These are phyloP conservation scores for Chlamydomonas sphaeroides DNA, from an alignment of 139 green algal species.

Conservation along the genomic window DNA sequence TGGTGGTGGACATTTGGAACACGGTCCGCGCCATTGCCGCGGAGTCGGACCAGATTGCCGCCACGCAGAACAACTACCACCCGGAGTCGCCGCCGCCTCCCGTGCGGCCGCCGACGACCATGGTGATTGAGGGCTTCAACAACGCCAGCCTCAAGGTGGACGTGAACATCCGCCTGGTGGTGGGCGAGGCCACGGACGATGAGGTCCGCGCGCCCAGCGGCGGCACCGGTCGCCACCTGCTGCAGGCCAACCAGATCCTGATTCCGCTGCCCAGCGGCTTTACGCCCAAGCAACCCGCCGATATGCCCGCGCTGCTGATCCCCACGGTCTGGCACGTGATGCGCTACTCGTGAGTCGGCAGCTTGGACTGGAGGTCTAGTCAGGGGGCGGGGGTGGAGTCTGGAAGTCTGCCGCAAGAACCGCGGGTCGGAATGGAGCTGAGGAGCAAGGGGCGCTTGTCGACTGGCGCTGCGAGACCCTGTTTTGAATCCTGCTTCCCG, in stretches of 20 bases:
- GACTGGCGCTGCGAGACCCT: too few relatives aligned
- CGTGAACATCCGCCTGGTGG: neutral
- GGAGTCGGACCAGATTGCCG: neutral
- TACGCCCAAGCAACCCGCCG: neutral
- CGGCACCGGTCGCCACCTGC: neutral
- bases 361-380: too few relatives aligned
- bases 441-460: too few relatives aligned
- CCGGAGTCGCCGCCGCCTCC: too few relatives aligned
- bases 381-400: too few relatives aligned
- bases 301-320: neutral
- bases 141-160: neutral
- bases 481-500: too few relatives aligned
- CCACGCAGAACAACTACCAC: too few relatives aligned
- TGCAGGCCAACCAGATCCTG: neutral
- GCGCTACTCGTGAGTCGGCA: neutral
- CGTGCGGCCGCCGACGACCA: too few relatives aligned
- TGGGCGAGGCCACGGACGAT: neutral
- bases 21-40: neutral
- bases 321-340: slow-evolving; percentile 4
- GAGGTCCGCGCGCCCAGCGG: neutral
- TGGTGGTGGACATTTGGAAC: slow-evolving; percentile 11
- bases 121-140: neutral
- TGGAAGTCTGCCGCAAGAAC: too few relatives aligned
- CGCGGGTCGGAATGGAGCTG: too few relatives aligned
- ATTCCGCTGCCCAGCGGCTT: slow-evolving; percentile 9